Evolutionary conservation across 176 grass and related monocot species (phyloP).

Genomic region (Tillandsia fasciculata): DNA sequence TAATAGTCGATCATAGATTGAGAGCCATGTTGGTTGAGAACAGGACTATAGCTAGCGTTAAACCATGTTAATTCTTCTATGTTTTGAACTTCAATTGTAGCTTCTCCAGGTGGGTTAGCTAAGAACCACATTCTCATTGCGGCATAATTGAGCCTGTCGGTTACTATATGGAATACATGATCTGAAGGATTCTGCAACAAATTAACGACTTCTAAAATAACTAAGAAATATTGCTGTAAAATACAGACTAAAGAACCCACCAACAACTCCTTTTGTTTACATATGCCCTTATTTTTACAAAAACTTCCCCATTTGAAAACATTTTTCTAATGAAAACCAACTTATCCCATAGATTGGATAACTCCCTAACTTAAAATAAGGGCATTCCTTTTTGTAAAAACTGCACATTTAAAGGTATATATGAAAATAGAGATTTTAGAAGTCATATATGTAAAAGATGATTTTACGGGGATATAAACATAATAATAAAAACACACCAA

Average conservation of each 20-base stretch:
- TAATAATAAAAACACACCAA: conserved; percentile 1
- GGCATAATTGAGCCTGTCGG: conserved; percentile 73
- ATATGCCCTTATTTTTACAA: too few relatives aligned
- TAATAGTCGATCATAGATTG: conserved; percentile 85
- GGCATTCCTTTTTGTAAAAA: not conserved
- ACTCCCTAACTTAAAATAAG: not conserved
- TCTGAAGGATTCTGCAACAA: conserved; percentile 61
- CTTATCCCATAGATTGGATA: not conserved
- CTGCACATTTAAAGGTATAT: too few relatives aligned
- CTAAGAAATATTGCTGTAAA: not conserved
- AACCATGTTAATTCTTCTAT: conserved; percentile 83
- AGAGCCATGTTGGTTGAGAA: conserved; percentile 63
- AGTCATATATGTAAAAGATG: too few relatives aligned
- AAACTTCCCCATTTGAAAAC: too few relatives aligned
- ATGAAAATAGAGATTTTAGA: too few relatives aligned
- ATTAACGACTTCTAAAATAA: not conserved
- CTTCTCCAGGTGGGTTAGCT: conserved; percentile 66
- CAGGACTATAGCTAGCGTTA: conserved; percentile 68
- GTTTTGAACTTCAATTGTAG: conserved; percentile 64
- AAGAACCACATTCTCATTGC: conserved; percentile 96
- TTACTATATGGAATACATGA: conserved; percentile 87
- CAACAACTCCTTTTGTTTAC: too few relatives aligned
- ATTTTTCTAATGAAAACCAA: too few relatives aligned
- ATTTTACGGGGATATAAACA: too few relatives aligned
- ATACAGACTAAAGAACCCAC: too few relatives aligned